Conservation (phyloP, 2,329 filamentous ascomycete species). For the Pyrenophora seminiperda region DNA sequence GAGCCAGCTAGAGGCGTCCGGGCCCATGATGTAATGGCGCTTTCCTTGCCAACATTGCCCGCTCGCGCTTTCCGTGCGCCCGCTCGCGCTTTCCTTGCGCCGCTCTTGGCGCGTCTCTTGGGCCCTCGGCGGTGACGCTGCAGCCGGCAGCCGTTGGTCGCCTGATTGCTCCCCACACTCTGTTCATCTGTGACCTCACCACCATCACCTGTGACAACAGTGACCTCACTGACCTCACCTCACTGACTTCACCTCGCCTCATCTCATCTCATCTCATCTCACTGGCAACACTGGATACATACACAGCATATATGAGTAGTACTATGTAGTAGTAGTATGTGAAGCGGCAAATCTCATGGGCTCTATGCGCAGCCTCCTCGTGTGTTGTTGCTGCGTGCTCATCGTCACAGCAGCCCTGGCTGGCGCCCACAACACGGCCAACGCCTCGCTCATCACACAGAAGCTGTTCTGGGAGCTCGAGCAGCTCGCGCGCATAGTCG, state of each 20-base stretch:
- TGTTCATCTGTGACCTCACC: slow-evolving; percentile 29
- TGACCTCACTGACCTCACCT: too few relatives aligned
- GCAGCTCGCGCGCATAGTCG: slow-evolving; percentile 86
- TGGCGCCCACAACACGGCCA: slow-evolving; percentile 21
- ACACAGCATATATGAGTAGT: too few relatives aligned
- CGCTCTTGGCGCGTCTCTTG: slow-evolving; percentile 8
- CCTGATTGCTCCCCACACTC: slow-evolving; percentile 3
- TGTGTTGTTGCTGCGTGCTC: slow-evolving; percentile 26
- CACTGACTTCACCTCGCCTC: too few relatives aligned
- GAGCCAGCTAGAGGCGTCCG: not conserved
- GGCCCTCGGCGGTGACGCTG: slow-evolving; percentile 14
- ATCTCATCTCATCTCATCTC: too few relatives aligned
- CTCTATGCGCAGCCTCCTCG: slow-evolving; percentile 28
- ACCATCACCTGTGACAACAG: not conserved
- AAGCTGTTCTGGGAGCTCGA: slow-evolving; percentile 80
- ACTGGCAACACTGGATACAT: too few relatives aligned
- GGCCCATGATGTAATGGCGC: slow-evolving; percentile 16
- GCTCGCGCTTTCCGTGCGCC: not conserved
- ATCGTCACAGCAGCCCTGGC: slow-evolving; percentile 34
- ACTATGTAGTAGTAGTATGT: too few relatives aligned
- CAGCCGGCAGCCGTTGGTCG: too few relatives aligned
- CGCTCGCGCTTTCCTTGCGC: not conserved
- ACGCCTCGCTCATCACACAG: slow-evolving; percentile 57
- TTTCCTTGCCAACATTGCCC: not conserved
- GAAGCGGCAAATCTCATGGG: slow-evolving; percentile 25